These are phyloP conservation scores for Leishmania aethiopica DNA, from an alignment of 208 protist genomes.

Conservation along the genomic window DNA sequence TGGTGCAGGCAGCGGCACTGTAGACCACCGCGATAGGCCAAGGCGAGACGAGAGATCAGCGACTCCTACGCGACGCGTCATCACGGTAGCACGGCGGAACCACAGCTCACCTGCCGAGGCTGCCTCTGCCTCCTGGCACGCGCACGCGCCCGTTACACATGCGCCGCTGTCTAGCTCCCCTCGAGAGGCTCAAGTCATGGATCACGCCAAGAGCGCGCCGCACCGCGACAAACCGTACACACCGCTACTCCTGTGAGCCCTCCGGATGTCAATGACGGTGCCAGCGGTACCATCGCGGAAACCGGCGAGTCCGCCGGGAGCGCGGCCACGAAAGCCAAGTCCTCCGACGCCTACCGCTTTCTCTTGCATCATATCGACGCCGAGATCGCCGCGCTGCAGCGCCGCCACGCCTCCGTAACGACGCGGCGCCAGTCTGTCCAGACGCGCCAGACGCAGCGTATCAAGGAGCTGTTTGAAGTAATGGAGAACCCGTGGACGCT, in stretches of 20 bases:
- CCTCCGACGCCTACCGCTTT: conserved; percentile 76
- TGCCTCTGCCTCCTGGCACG: background rate
- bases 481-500: conserved; percentile 78
- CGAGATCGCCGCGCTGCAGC: conserved; percentile 69
- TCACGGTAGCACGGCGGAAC: conserved; percentile 19
- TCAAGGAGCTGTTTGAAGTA: conserved; percentile 69
- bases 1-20: background rate
- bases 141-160: background rate
- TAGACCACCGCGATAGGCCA: background rate
- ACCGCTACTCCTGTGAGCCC: background rate
- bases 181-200: background rate
- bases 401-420: conserved; percentile 53
- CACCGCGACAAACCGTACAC: background rate
- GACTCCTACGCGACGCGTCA: conserved; percentile 15
- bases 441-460: conserved; percentile 42
- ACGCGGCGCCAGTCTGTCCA: conserved; percentile 44
- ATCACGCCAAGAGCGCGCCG: background rate
- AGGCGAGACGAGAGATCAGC: background rate
- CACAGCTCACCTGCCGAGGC: conserved; percentile 1
- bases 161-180: conserved; percentile 3
- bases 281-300: background rate
- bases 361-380: conserved; percentile 82
- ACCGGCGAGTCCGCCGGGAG: background rate
- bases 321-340: conserved; percentile 21
- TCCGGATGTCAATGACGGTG: background rate